A percentile compares a stretch with the other conserved stretches of the same genome.
Conservation (phyloP, 129 eudicot species). For the Flaveria brownii region DNA sequence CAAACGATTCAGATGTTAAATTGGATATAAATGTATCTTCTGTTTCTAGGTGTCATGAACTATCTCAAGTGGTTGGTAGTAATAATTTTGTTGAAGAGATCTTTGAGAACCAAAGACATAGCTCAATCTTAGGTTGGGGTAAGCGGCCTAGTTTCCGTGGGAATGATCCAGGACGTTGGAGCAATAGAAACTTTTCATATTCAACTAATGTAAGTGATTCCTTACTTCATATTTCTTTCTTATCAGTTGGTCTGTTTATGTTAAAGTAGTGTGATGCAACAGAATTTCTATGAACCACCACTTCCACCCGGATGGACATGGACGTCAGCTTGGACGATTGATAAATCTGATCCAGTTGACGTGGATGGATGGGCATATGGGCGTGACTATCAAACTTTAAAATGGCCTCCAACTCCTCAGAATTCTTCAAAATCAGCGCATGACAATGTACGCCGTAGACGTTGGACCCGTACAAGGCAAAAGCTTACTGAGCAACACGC, state of each 20-base stretch:
- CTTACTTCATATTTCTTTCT: neutral
- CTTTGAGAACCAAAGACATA: slow-evolving; percentile 57
- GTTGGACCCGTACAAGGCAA: slow-evolving; percentile 63
- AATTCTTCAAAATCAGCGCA: slow-evolving; percentile 42
- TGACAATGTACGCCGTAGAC: slow-evolving; percentile 53
- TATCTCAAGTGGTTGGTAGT: slow-evolving; percentile 26
- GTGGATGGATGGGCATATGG: slow-evolving; percentile 68
- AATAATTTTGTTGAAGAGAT: slow-evolving; percentile 50
- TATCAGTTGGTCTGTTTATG: neutral
- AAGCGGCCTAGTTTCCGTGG: slow-evolving; percentile 44
- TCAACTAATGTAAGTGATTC: slow-evolving; percentile 47
- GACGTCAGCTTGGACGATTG: slow-evolving; percentile 54
- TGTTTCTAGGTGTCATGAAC: slow-evolving; percentile 32
- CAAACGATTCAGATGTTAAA: slow-evolving; percentile 67
- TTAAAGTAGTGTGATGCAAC: neutral
- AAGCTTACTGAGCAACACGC: slow-evolving; percentile 29
- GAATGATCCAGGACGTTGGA: slow-evolving; percentile 60
- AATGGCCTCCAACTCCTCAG: slow-evolving; percentile 63
- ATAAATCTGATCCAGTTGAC: slow-evolving; percentile 56
- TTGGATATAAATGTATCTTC: slow-evolving; percentile 61
- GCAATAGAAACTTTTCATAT: slow-evolving; percentile 53
- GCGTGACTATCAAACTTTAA: slow-evolving; percentile 47
- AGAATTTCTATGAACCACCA: slow-evolving; percentile 62
- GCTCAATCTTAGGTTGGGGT: slow-evolving; percentile 60
- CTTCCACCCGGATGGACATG: slow-evolving; percentile 64